Evolutionary conservation across 192 early-diverging fungal genomes (phyloP).

Genomic region (Backusella luteola): DNA sequence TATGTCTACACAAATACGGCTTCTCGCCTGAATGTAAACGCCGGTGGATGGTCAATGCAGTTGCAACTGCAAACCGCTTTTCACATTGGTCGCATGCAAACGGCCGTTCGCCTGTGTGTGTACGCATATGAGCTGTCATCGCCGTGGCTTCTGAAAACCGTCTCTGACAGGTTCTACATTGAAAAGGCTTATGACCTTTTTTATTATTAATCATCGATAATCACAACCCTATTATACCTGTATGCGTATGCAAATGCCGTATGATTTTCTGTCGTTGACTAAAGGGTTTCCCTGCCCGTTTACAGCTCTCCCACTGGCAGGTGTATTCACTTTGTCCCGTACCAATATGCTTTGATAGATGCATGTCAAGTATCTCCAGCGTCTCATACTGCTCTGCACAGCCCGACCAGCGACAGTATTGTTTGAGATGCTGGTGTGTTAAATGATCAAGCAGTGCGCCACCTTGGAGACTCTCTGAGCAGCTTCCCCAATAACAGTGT

Average conservation of each 20-base stretch:
- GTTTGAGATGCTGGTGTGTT: constrained; percentile 55
- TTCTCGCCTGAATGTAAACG: constrained; percentile 66
- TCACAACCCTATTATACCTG: constrained; percentile 32
- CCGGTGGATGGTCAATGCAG: constrained; percentile 67
- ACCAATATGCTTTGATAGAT: constrained; percentile 66
- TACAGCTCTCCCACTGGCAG: constrained; percentile 53
- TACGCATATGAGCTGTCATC: constrained; percentile 76
- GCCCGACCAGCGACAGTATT: constrained; percentile 71
- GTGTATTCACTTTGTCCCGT: constrained; percentile 54
- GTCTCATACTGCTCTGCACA: constrained; percentile 60
- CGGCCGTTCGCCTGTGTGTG: constrained; percentile 77
- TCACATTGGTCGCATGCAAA: constrained; percentile 67
- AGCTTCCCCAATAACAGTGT: constrained; percentile 63
- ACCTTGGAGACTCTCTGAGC: constrained; percentile 47
- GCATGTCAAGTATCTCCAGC: constrained; percentile 62
- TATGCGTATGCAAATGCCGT: constrained; percentile 86
- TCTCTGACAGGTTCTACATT: constrained; percentile 73
- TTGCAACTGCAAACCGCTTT: constrained; percentile 66
- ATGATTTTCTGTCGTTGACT: constrained; percentile 60
- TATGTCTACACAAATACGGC: constrained; percentile 52
- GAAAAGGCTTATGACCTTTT: constrained; percentile 76
- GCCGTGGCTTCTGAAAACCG: constrained; percentile 78
- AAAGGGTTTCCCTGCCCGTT: constrained; percentile 48
- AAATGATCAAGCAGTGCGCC: constrained; percentile 62
- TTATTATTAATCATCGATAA: background rate